Conservation (phyloP, 2,329 filamentous ascomycete genomes). For the Drechslera avenae region DNA sequence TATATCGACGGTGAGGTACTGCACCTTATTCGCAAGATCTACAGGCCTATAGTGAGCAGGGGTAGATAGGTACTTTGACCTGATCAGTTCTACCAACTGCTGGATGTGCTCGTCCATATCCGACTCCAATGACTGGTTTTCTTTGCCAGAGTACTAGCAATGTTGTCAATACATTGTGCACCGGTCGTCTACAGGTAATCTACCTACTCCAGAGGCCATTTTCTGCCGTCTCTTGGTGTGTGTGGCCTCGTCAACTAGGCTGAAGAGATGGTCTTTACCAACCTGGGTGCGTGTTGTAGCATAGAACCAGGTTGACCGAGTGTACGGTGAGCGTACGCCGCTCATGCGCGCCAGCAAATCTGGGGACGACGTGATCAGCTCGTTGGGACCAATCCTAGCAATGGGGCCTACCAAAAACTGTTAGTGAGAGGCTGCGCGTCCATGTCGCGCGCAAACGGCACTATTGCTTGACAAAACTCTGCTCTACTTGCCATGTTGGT, state of each 20-base stretch:
- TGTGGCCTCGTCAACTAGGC: conserved; percentile 52
- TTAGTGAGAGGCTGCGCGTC: background rate
- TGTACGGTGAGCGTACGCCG: conserved; percentile 48
- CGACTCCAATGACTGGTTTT: conserved; percentile 56
- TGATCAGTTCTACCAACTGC: conserved; percentile 55
- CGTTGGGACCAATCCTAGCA: conserved; percentile 54
- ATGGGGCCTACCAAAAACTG: conserved; percentile 36
- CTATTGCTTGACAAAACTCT: background rate
- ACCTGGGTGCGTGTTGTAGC: conserved; percentile 54
- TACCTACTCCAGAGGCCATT: conserved; percentile 53
- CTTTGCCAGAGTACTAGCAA: conserved; percentile 56
- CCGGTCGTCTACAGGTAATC: background rate
- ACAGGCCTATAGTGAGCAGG: conserved; percentile 30
- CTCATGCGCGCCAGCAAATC: conserved; percentile 53
- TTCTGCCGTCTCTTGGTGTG: conserved; percentile 52
- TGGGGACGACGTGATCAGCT: conserved; percentile 55
- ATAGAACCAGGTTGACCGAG: conserved; percentile 39
- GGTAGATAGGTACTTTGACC: conserved; percentile 49
- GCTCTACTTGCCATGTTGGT: conserved; percentile 31
- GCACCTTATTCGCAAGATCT: conserved; percentile 54
- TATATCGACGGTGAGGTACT: conserved; percentile 61
- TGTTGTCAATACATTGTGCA: background rate
- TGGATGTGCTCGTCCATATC: conserved; percentile 55
- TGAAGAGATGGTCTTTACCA: conserved; percentile 58
- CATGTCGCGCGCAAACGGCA: background rate